These are phyloP conservation scores for Paramecium sonneborni DNA, from an alignment of 73 alveolate genomes.

Conservation along the genomic window DNA sequence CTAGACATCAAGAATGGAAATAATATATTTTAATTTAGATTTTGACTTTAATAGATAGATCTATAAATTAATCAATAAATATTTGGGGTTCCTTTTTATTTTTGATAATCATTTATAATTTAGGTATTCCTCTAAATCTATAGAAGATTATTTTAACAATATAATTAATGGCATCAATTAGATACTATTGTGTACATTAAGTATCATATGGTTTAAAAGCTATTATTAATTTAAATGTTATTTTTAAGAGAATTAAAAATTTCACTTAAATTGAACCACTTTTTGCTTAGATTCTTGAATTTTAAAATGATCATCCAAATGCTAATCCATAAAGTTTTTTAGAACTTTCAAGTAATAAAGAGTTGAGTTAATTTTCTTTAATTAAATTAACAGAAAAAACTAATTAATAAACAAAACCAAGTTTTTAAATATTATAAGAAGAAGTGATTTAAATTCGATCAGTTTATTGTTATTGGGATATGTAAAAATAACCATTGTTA, in stretches of 20 bases:
- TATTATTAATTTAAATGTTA: not conserved
- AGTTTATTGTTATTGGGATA: not conserved
- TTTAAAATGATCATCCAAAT: not conserved
- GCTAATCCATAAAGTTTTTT: not conserved
- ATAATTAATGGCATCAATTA: not conserved
- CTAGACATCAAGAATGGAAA: conserved; percentile 48
- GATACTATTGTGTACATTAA: conserved; percentile 14
- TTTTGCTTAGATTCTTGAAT: not conserved
- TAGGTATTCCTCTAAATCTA: not conserved
- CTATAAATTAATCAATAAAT: not conserved
- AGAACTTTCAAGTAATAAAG: not conserved
- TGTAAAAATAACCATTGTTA: conserved; percentile 31
- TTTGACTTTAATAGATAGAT: conserved; percentile 32
- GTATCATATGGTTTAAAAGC: conserved; percentile 34
- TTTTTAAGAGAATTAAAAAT: not conserved
- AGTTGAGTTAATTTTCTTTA: not conserved
- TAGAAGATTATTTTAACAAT: not conserved
- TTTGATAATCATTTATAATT: not conserved
- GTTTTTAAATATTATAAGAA: not conserved
- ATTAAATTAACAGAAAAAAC: not conserved
- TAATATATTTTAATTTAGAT: not conserved
- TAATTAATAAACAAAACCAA: not conserved
- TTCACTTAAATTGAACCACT: not conserved
- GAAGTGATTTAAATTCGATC: not conserved
- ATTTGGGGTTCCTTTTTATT: conserved; percentile 55